Evolutionary conservation across 352 stramenopile species (phyloP), one percentile per base, ranked within the genome.

Genomic region (Phytophthora pisi): DNA sequence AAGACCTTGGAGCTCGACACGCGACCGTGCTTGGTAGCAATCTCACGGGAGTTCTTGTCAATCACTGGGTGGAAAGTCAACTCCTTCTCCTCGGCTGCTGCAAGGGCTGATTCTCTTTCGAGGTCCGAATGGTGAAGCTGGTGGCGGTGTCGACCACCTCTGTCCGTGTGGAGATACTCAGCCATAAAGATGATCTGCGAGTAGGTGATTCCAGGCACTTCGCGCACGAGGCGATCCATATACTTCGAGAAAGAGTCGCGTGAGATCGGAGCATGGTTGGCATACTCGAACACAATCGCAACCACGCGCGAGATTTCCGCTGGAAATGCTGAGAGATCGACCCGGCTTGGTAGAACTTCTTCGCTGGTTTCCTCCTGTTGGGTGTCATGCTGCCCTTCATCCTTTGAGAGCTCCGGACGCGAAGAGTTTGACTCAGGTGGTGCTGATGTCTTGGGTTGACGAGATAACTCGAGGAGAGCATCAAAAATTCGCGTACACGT

Each of bases 171-270:
- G 46, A 90, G 61, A 31, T 82, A 70, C 23, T 91, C 75, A 0
- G 81, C 73, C 16, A 93, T 61, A 62, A 90, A 89, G 16, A 93
- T 69, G 13, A 93, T 77, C 56, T 93, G 82, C 10, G 84, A 92
- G 64, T 90, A 88, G 16, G 84, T 91, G 15, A 92, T 55, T 1
- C 79, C 82, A 4, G 79, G 81, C 13, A 89, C 79, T 18, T 93
- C 77, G 4, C 53, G 54, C 52, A 92, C 78, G 18, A 92, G 74
- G 20, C 77, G 79, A n/a, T 92, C 84, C 76, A 94, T 88, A 59
- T 77, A 82, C 7, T 7, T 16, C 3, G 68, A 66, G 54, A 94
- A 92, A 3, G 65, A 68, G 18, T 59, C 49, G 7, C 66, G 68
- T 18, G 76, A 70, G 34, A 94, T 79, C 10, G 84, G 64, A 26